Evolutionary conservation across 1,139 yeast species (phyloP), one percentile per base, ranked within the genome.

Genomic region (Pichia sp.): DNA sequence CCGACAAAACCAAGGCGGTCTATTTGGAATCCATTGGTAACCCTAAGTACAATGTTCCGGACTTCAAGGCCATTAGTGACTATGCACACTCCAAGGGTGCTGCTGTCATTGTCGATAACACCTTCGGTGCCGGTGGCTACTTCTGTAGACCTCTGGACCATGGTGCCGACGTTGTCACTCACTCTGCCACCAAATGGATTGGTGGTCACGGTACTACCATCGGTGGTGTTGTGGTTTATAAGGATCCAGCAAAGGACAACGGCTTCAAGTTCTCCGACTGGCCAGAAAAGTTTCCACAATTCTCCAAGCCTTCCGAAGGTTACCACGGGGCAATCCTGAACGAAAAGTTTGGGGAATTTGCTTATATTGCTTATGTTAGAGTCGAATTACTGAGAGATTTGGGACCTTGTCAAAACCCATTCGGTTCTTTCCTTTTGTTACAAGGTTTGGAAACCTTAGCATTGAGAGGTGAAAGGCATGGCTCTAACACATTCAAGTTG

Each of bases 151-250:
- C 99, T 60, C 72, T 93, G 63, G 87, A 86, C 59, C 87, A 81
- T 66, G 98, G 98, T 62, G 98, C 67, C 34, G 72, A 69, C 58
- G 61, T 69, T 50, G 80, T 81, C 41, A 82, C 79, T 46, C 97
- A 92, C 73, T 90, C 97, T 55, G 97, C 97, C 54, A 93, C 98
- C 55, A 93, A 93, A 73, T 93, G 97, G 97, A 90, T 93, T 64
- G 96, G 96, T 62, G 99, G 97, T 59, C 98, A 92, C 70, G 98
- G 98, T 68, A 90, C 90, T 57, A 88, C 97, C 52, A 85, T 93
- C 71, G 97, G 89, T 53, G 99, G 99, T 75, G 89, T 85, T 53
- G 79, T 93, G 61, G 79, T 93, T 53, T 97, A 88, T 71, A 81
- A 90, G 45, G 97, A 97, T 64, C 89, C 86, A 59, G 55, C 61